Evolutionary conservation across 805 yeast genomes (phyloP), one percentile per base, ranked within the genome.

Genomic region (fission yeast (Schizosaccharomyces pombe)): DNA sequence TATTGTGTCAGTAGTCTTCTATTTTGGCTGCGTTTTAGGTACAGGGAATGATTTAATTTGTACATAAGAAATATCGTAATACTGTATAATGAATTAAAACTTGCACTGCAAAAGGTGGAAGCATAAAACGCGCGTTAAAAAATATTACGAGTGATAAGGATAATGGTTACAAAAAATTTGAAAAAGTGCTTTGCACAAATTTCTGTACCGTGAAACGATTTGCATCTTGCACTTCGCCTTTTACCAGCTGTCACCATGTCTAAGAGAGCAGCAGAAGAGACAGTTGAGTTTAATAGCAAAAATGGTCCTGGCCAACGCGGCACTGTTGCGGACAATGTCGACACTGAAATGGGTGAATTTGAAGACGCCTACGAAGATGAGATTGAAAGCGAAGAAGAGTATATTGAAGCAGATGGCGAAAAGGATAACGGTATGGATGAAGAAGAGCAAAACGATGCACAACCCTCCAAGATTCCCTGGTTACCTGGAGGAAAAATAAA

Each of bases 401-500:
- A 59, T 14, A 72, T 66, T 3, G 79, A 78, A 58, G 68, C 85
- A 62, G 83, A 89, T 69, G 94, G 85, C 61, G 94, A 84, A 55
- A 94, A 82, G 64, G 82, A 84, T 57, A 82, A 85, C 47, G 93
- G 85, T 63, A 71, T 83, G 9, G 94, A 83, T 61, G 82, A 75
- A 29, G 78, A 47, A 4, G 34, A 54, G 33, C 68, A 68, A 53
- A 70, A 67, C 37, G 64, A 63, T 32, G 63, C 63, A 29, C 62
- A 65, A 12, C 69, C 68, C 56, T 68, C 72, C 19, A 68, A 77
- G 52, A 60, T 63, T 24, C 69, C 89, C 47, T 91, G 84, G 68
- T 72, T 91, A 59, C 97, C 98, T 22, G 94, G 86, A 64, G 75
- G 79, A 68, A 80, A 91, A 29, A 73, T 91, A 60, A 96, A 95